Evolutionary conservation across 805 yeast species (phyloP).

Genomic region (Kluyveromyces siamensis): DNA sequence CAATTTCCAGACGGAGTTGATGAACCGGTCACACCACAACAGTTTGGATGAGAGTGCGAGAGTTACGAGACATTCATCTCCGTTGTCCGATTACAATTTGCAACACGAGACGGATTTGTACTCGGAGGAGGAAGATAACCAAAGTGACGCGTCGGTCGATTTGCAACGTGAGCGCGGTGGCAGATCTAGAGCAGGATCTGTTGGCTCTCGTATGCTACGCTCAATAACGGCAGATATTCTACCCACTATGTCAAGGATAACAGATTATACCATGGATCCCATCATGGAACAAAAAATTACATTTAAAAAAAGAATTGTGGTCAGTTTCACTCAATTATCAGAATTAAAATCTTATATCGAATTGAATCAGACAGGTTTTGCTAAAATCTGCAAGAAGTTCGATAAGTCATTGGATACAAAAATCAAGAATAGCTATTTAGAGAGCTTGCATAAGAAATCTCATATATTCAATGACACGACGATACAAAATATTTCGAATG

Average conservation of each 20-base stretch:
- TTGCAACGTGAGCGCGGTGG: constrained; percentile 18
- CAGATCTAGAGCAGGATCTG: constrained; percentile 2
- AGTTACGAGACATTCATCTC: neutral
- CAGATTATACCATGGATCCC: constrained; percentile 7
- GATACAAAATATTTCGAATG: constrained; percentile 37
- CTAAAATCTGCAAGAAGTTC: constrained; percentile 84
- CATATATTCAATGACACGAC: constrained; percentile 48
- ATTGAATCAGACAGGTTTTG: constrained; percentile 79
- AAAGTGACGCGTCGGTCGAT: constrained; percentile 7
- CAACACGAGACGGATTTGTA: constrained; percentile 18
- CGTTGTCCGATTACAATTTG: constrained; percentile 1
- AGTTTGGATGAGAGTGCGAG: constrained; percentile 8
- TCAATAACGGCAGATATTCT: constrained; percentile 4
- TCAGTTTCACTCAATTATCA: constrained; percentile 62
- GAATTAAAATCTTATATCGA: constrained; percentile 80
- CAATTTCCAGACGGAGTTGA: constrained; percentile 39
- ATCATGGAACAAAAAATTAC: constrained; percentile 37
- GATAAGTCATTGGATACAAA: constrained; percentile 69
- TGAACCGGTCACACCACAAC: constrained; percentile 6
- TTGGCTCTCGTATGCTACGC: constrained; percentile 2
- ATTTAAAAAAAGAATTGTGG: constrained; percentile 55
- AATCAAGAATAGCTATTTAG: constrained; percentile 51
- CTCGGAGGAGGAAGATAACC: constrained; percentile 12
- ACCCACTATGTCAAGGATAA: constrained; percentile 5
- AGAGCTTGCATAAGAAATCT: constrained; percentile 36